Evolutionary conservation across 1,284 basidiomycete genomes (phyloP).

Genomic region (Apiotrichum montevideense): DNA sequence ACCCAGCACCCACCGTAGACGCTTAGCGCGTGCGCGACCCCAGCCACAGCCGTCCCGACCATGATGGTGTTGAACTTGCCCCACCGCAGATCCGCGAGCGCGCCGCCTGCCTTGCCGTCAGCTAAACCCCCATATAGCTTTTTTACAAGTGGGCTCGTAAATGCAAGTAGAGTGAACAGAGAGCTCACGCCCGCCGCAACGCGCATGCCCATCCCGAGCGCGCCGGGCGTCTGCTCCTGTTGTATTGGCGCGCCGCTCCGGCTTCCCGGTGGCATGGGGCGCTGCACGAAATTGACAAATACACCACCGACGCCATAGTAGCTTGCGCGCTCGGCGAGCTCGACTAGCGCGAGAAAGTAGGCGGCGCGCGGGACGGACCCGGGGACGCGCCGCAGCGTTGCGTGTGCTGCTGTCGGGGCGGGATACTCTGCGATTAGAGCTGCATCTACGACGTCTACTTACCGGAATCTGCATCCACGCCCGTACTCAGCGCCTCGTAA

Average conservation of each 20-base stretch:
- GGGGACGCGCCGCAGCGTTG: constrained; percentile 14
- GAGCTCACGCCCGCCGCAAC: constrained; percentile 18
- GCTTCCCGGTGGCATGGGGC: constrained; percentile 20
- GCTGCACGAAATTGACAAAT: constrained; percentile 25
- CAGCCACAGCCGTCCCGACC: constrained; percentile 14
- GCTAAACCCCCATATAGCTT: background rate
- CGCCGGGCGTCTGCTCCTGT: constrained; percentile 17
- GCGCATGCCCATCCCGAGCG: constrained; percentile 23
- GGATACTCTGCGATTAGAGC: background rate
- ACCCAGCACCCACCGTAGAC: constrained; percentile 14
- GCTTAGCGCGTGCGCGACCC: constrained; percentile 12
- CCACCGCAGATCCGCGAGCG: constrained; percentile 18
- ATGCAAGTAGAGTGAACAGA: constrained; percentile 21
- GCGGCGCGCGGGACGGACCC: constrained; percentile 15
- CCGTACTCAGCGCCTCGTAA: no score
- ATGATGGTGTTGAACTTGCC: constrained; percentile 21
- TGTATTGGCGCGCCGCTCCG: constrained; percentile 18
- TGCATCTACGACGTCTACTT: background rate
- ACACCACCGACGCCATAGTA: constrained; percentile 26
- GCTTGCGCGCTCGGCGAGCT: constrained; percentile 30
- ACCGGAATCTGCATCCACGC: no score
- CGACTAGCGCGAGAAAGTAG: constrained; percentile 23
- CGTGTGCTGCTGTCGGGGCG: constrained; percentile 3
- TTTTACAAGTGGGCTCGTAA: constrained; percentile 18
- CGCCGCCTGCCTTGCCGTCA: constrained; percentile 17